phyloP scores from a whole-genome alignment of 331 rosid genomes.

The Dryas integrifolia region DNA sequence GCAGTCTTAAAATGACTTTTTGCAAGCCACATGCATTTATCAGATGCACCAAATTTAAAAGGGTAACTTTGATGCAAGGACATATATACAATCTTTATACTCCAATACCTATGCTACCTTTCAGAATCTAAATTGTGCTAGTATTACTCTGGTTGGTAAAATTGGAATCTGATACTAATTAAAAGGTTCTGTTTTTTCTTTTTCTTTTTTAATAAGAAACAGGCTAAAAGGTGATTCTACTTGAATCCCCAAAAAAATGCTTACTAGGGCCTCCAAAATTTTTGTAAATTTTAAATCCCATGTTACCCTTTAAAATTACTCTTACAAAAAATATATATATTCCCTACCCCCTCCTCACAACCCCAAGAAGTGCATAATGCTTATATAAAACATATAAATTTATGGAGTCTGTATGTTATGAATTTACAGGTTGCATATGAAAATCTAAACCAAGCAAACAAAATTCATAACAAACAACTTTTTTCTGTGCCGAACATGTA shows the following conservation, averaged over 20 bases:
- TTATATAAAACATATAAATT: background rate
- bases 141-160: background rate
- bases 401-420: background rate
- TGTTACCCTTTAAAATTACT: background rate
- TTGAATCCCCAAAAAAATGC: background rate
- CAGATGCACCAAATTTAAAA: background rate
- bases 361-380: too few relatives aligned
- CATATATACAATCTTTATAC: background rate
- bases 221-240: background rate
- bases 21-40: background rate
- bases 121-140: background rate
- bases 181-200: background rate
- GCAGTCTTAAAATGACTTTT: conserved; percentile 6
- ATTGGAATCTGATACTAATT: conserved; percentile 1
- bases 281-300: background rate
- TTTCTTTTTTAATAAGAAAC: background rate
- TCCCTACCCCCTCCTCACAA: too few relatives aligned
- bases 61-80: background rate
- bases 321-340: too few relatives aligned
- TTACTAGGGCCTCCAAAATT: background rate
- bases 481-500: background rate
- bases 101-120: background rate
- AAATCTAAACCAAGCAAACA: conserved; percentile 17
- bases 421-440: background rate
- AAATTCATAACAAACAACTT: background rate